Base-by-base conservation (phyloP, 2,329 filamentous ascomycete species). In the Dactylella cylindrospora region DNA sequence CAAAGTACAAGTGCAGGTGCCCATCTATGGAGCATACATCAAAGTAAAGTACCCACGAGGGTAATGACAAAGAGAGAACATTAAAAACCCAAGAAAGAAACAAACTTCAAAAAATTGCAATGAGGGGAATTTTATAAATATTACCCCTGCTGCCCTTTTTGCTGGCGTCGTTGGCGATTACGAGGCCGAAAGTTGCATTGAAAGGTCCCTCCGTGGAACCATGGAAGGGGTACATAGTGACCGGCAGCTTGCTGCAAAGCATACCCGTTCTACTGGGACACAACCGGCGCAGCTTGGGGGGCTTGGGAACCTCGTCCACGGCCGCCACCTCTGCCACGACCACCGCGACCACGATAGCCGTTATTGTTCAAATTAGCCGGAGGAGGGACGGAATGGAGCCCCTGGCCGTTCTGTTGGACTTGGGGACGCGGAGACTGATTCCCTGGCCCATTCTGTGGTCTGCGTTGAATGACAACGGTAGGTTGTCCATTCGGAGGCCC, bases 221-320 rank as follows among this genome's bases (percentile, higher is more conserved):
- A 51, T 25, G 13, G 23, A 4, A 40, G 50, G n/a, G 36, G 50
- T 38, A 44, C 17, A 25, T 51, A 51, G 26, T 20, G 22, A 13
- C 49, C 36, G 5, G 36, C 35, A 25, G 15, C 39, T 8, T 3
- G 28, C 26, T 43, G 55, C 32, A n/a, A n/a, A n/a, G n/a, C n/a
- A n/a, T 52, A 49, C 57, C 57, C 49, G 31, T 41, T 49, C 57
- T 62, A 62, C 31, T 62, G 57, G 26, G 39, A 29, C 32, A 38
- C 57, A 13, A 32, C 38, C 25, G 57, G 47, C 20, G 47, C 49
- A 32, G 36, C 57, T 23, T 41, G 57, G 10, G 29, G 23, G n/a
- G 40, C 55, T 33, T n/a, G n/a, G n/a, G n/a, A n/a, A 19, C 64
- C 65, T 17, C 44, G 44, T 31, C 68, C 68, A 64, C 68, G 41